Base-by-base conservation (phyloP, 192 early-diverging fungal species). In the Linnemannia exigua region DNA sequence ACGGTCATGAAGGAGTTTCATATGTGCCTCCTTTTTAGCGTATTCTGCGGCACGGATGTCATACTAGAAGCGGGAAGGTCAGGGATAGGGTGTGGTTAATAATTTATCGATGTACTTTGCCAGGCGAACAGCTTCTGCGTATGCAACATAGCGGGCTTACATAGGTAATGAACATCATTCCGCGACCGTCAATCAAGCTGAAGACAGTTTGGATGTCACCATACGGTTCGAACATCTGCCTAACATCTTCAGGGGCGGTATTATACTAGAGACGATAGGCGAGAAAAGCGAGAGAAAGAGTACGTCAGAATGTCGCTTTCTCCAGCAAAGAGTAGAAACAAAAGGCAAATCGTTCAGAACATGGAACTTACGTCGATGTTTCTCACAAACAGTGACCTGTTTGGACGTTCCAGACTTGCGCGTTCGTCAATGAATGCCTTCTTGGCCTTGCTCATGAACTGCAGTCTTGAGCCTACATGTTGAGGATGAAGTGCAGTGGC, bases 161-260 rank as follows among this genome's bases (percentile, higher is more conserved):
- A 87, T 88, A 93, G 68, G 87, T 90, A 51, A 93, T 84, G 76
- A 93, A 93, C n/a, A 89, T 84, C 79, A 93, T 88, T 35, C 93
- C 93, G 70, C 92, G 80, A 16, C 75, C 82, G 16, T 89, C 86
- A 79, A 93, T 92, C n/a, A 88, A 67, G 83, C 90, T 80, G 75
- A 89, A 92, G 0, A 92, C 50, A n/a, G 85, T 87, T 73, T 92
- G 92, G 50, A 93, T 91, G 35, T 93, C 91, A 66, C 93, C 93
- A 76, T 84, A 92, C n/a, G 73, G 75, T 9, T 80, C 82, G 79
- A 92, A 92, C 38, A 84, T 70, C 19, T 77, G 72, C 50, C 84
- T 44, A 58, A 93, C 79, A 36, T 91, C 87, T 5, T 77, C 79
- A 19, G 70, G 66, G 25, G 75, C 76, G 20, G 86, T 76, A 22